A percentile compares a stretch with the other conserved stretches of the same genome.
These are phyloP conservation scores for Phaeosphaeriaceae sp. DNA, from an alignment of 2,329 filamentous ascomycete species.

Conservation along the genomic window DNA sequence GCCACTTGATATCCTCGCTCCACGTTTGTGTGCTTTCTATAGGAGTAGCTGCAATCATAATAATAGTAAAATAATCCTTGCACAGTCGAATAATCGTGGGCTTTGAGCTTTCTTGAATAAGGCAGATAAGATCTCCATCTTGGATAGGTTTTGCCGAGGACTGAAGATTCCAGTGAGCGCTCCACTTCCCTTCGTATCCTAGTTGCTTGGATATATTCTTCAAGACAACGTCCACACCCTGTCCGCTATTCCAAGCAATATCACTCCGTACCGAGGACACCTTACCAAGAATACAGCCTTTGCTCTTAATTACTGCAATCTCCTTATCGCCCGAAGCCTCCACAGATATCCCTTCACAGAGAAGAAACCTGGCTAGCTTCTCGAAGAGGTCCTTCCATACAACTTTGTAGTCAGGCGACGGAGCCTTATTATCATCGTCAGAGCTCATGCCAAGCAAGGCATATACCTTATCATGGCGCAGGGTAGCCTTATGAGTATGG, in stretches of 20 bases:
- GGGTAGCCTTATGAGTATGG: too few relatives aligned
- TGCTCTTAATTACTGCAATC: too few relatives aligned
- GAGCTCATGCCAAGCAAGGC: slow-evolving; percentile 15
- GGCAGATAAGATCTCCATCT: neutral
- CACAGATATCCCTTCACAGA: slow-evolving; percentile 14
- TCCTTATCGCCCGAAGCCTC: too few relatives aligned
- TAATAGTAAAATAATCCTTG: slow-evolving; percentile 8
- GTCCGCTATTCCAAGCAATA: slow-evolving; percentile 4
- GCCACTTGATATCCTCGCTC: slow-evolving; percentile 1
- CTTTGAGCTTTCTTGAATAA: slow-evolving; percentile 6
- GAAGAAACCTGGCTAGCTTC: slow-evolving; percentile 11
- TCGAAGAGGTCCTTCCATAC: slow-evolving; percentile 17
- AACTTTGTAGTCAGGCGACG: slow-evolving; percentile 19
- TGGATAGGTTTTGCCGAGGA: slow-evolving; percentile 7
- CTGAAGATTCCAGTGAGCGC: slow-evolving; percentile 10
- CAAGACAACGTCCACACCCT: slow-evolving; percentile 4
- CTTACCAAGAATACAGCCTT: too few relatives aligned
- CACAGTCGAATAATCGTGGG: slow-evolving; percentile 14
- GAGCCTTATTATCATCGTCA: neutral
- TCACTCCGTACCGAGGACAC: neutral
- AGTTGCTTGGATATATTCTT: neutral
- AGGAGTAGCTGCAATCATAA: slow-evolving; percentile 4
- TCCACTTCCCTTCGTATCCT: neutral
- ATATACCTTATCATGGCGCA: slow-evolving; percentile 17
- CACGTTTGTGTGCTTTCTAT: neutral